phyloP scores from a whole-genome alignment of 495 filamentous ascomycete genomes.

The Hypoxylon subgilvum region DNA sequence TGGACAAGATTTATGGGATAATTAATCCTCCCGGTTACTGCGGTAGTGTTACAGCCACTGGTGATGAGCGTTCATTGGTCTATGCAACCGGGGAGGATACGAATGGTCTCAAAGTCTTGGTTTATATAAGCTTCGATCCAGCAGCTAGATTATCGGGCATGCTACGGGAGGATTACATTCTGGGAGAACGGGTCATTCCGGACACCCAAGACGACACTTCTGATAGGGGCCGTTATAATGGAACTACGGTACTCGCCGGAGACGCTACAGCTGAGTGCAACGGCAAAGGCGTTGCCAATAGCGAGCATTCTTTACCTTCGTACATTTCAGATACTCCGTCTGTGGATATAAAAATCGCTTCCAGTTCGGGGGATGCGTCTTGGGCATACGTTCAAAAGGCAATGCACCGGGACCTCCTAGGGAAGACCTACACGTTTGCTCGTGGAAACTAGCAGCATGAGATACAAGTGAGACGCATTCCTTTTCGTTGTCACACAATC shows the following conservation, averaged over 20 bases:
- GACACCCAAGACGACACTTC: not conserved
- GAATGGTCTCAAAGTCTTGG: conserved; percentile 54
- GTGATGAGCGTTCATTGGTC: conserved; percentile 69
- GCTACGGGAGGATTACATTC: conserved; percentile 43
- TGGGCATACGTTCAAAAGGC: conserved; percentile 34
- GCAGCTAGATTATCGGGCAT: conserved; percentile 44
- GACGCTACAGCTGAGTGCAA: not conserved
- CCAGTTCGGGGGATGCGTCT: not conserved
- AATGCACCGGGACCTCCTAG: conserved; percentile 29
- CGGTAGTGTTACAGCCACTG: conserved; percentile 57
- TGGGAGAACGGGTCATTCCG: conserved; percentile 22
- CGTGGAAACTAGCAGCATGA: conserved; percentile 11
- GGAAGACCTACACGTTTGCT: conserved; percentile 29
- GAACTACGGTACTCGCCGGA: not conserved
- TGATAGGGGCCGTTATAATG: not conserved
- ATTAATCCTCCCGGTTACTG: conserved; percentile 61
- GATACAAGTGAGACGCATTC: conserved; percentile 9
- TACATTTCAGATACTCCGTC: conserved; percentile 13
- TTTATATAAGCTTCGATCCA: conserved; percentile 71
- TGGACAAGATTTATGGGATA: conserved; percentile 57
- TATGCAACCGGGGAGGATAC: conserved; percentile 54
- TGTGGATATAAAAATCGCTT: conserved; percentile 7
- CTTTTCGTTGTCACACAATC: not conserved
- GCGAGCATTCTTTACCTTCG: conserved; percentile 6
- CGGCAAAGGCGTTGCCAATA: no score